Evolutionary conservation across 2,329 filamentous ascomycete species (phyloP).

Genomic region (Pestalotiopsis sp.): DNA sequence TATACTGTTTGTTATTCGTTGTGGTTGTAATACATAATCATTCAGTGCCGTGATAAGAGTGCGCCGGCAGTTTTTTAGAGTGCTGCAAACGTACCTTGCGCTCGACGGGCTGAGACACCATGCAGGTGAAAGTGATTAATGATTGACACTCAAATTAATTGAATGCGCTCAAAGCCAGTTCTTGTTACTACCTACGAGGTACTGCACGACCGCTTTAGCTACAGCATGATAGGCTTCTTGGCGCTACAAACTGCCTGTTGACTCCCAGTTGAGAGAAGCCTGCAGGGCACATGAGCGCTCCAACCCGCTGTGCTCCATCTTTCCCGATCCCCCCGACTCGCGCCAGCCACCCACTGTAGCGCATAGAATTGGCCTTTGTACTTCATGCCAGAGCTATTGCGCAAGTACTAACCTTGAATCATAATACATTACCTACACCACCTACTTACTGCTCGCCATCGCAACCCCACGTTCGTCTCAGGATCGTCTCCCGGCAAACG

Average conservation of each 20-base stretch:
- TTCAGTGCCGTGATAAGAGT: not conserved
- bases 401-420: not conserved
- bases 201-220: not conserved
- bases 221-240: not conserved
- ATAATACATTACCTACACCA: not conserved
- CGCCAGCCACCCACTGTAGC: not conserved
- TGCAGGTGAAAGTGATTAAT: not conserved
- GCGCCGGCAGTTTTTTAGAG: not conserved
- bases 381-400: too few relatives aligned
- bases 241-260: not conserved
- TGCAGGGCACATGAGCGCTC: not conserved
- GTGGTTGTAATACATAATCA: too few relatives aligned
- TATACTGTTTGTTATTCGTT: too few relatives aligned
- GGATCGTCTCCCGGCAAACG: not conserved
- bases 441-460: not conserved
- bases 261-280: not conserved
- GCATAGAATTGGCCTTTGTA: too few relatives aligned
- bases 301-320: not conserved
- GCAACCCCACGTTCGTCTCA: not conserved
- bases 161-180: not conserved
- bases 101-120: not conserved
- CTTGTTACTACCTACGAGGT: not conserved
- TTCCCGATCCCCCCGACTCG: not conserved
- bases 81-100: not conserved
- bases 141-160: not conserved